Conservation (phyloP, 805 yeast genomes). For the Deakozyma indianensis region DNA sequence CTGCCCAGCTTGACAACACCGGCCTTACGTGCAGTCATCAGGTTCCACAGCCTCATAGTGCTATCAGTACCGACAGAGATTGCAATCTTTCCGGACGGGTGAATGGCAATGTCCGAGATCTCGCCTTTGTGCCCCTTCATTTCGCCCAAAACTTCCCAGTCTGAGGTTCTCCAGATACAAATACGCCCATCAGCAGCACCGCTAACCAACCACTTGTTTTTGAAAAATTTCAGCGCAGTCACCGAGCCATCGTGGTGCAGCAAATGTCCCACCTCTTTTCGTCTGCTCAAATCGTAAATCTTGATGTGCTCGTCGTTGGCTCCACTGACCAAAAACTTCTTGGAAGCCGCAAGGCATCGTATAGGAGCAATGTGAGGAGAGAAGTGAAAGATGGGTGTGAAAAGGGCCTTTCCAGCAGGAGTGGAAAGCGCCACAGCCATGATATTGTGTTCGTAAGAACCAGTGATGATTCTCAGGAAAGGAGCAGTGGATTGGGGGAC, state of each 20-base stretch:
- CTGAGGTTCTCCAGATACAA: constrained; percentile 87
- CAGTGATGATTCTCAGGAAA: constrained; percentile 63
- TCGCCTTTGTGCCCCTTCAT: constrained; percentile 82
- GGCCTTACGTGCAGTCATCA: constrained; percentile 94
- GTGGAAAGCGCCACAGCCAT: constrained; percentile 69
- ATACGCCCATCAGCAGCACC: constrained; percentile 87
- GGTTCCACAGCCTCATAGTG: constrained; percentile 81
- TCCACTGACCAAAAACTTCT: constrained; percentile 80
- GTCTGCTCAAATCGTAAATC: constrained; percentile 82
- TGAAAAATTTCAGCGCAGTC: constrained; percentile 51
- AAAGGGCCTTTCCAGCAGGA: constrained; percentile 25
- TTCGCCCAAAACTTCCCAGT: constrained; percentile 86
- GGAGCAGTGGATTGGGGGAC: not conserved
- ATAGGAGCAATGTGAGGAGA: constrained; percentile 88
- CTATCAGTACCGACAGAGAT: constrained; percentile 77
- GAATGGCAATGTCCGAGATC: constrained; percentile 75
- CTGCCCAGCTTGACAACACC: constrained; percentile 44
- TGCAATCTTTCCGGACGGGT: constrained; percentile 82
- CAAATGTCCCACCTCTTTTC: constrained; percentile 86
- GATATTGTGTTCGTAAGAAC: constrained; percentile 90
- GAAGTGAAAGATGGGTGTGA: constrained; percentile 90
- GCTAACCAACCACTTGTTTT: constrained; percentile 67
- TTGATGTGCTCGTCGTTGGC: constrained; percentile 92
- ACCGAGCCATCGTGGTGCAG: constrained; percentile 83
- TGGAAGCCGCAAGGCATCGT: constrained; percentile 68